Evolutionary conservation across 257 asterid species (phyloP).

Genomic region (Solanum arcanum): DNA sequence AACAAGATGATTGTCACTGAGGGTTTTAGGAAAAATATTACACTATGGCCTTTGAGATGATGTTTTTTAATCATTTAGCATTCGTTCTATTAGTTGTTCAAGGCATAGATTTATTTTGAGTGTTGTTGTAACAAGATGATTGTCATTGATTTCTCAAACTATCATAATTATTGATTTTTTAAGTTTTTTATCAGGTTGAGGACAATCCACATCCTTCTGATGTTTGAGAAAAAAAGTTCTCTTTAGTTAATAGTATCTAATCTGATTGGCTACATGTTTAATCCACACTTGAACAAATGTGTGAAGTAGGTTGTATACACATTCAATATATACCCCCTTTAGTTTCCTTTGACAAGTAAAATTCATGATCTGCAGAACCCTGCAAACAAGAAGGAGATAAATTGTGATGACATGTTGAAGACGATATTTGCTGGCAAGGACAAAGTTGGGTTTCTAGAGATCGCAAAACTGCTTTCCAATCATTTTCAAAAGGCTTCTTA

Average conservation of each 20-base stretch:
- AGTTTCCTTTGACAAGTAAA: neutral
- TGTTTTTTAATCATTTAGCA: neutral
- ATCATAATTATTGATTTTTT: neutral
- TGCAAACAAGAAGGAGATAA: constrained; percentile 46
- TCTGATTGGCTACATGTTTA: neutral
- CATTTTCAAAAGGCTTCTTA: constrained; percentile 40
- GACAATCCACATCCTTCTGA: neutral
- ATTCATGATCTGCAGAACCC: constrained; percentile 34
- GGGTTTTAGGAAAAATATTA: neutral
- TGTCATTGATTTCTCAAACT: neutral
- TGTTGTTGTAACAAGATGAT: neutral
- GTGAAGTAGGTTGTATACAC: neutral
- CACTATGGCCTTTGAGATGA: neutral
- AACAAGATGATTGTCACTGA: no score
- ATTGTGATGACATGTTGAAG: constrained; percentile 51
- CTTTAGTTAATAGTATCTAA: neutral
- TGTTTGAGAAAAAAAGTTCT: neutral
- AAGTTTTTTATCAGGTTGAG: neutral
- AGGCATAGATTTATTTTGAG: neutral
- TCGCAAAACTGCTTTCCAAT: constrained; percentile 33
- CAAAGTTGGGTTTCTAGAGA: constrained; percentile 37
- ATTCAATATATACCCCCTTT: neutral
- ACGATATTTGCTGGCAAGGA: constrained; percentile 47
- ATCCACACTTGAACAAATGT: neutral
- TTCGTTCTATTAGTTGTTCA: neutral